These are phyloP conservation scores for Nitzschia palea DNA, from an alignment of 108 stramenopile genomes.

Conservation along the genomic window DNA sequence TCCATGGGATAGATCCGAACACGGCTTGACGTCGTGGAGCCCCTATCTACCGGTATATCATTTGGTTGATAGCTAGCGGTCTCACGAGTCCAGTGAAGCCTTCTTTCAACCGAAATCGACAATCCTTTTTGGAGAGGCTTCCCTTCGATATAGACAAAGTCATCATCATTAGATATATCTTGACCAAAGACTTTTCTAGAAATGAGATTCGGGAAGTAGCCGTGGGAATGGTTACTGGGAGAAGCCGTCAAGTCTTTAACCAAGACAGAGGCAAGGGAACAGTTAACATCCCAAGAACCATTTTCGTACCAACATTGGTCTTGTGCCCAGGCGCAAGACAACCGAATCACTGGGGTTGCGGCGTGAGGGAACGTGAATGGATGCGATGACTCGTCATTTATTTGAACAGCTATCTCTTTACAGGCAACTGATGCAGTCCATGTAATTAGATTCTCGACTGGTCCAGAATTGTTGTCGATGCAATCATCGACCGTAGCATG, in stretches of 20 bases:
- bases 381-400: slow-evolving; percentile 39
- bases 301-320: slow-evolving; percentile 36
- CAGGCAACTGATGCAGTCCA: slow-evolving; percentile 43
- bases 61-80: not conserved
- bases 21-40: slow-evolving; percentile 31
- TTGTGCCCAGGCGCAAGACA: slow-evolving; percentile 43
- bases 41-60: slow-evolving; percentile 14
- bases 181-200: slow-evolving; percentile 5
- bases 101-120: slow-evolving; percentile 22
- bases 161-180: not conserved
- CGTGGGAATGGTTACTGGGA: not conserved
- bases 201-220: slow-evolving; percentile 25
- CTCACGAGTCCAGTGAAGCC: slow-evolving; percentile 16
- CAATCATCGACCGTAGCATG: slow-evolving; percentile 4
- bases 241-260: slow-evolving; percentile 37
- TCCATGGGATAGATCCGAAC: slow-evolving; percentile 59
- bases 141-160: slow-evolving; percentile 33
- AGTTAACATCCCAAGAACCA: slow-evolving; percentile 47
- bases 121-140: slow-evolving; percentile 15
- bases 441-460: not conserved
- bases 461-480: not conserved
- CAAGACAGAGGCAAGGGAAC: slow-evolving; percentile 34
- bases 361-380: slow-evolving; percentile 1
- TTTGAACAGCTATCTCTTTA: slow-evolving; percentile 44
- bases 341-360: slow-evolving; percentile 37